Conservation (phyloP, 176 grass and related monocot genomes). For the Musa itinerans region DNA sequence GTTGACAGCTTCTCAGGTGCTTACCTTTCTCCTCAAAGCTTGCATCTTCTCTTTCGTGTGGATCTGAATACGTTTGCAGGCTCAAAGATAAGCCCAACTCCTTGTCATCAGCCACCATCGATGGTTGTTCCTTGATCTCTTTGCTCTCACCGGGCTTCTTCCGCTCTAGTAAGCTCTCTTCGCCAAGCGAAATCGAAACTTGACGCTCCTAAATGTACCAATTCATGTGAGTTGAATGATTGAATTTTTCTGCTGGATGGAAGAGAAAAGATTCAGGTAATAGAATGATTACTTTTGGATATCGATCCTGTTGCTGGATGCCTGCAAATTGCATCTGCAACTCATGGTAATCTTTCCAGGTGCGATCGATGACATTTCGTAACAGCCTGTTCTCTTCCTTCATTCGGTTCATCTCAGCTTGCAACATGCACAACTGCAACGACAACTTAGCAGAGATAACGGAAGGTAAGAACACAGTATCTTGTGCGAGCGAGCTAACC, state of each 20-base stretch:
- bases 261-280: too few species aligned
- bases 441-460: not conserved
- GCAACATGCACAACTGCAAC: constrained; percentile 49
- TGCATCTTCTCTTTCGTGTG: not conserved
- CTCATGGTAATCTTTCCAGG: constrained; percentile 56
- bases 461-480: too few species aligned
- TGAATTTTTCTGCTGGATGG: too few species aligned
- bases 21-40: constrained; percentile 6
- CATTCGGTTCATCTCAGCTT: constrained; percentile 74
- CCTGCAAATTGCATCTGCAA: constrained; percentile 59
- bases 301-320: constrained; percentile 38
- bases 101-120: constrained; percentile 29
- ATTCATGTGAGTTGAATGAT: too few species aligned
- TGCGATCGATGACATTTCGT: constrained; percentile 39
- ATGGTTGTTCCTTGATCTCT: constrained; percentile 31
- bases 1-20: constrained; percentile 23
- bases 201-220: constrained; percentile 35
- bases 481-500: not conserved
- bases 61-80: constrained; percentile 34
- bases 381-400: constrained; percentile 78
- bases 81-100: constrained; percentile 63
- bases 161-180: not conserved
- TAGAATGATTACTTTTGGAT: constrained; percentile 31
- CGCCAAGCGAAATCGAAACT: constrained; percentile 61
- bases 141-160: constrained; percentile 12